A percentile compares a stretch with the other conserved stretches of the same genome.
phyloP scores from a whole-genome alignment of 345 rosid genomes.

The Eucalyptus pauciflora region DNA sequence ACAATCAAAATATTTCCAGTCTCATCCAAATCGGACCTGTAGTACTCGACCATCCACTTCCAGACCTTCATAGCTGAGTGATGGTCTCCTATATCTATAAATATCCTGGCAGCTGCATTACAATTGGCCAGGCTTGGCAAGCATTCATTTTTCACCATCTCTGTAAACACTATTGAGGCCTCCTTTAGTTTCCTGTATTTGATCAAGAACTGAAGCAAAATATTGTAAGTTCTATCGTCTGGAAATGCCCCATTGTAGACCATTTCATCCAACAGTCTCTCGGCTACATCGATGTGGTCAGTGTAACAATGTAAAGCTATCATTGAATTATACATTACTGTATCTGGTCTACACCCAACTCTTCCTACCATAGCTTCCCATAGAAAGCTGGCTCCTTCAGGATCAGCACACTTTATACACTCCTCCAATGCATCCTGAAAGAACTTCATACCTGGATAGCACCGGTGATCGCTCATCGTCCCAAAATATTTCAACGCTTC shows the following conservation, averaged over 20 bases:
- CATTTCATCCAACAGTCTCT: slow-evolving; percentile 41
- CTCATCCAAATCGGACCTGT: slow-evolving; percentile 30
- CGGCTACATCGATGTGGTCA: slow-evolving; percentile 12
- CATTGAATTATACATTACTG: slow-evolving; percentile 33
- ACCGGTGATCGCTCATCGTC: slow-evolving; percentile 13
- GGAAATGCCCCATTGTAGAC: slow-evolving; percentile 37
- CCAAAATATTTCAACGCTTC: slow-evolving; percentile 21
- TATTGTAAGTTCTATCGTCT: slow-evolving; percentile 24
- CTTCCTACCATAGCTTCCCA: slow-evolving; percentile 34
- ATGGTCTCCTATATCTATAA: slow-evolving; percentile 19
- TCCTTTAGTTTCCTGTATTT: slow-evolving; percentile 28
- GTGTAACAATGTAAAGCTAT: slow-evolving; percentile 26
- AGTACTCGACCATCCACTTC: slow-evolving; percentile 38
- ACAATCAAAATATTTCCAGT: slow-evolving; percentile 34
- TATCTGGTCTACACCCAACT: slow-evolving; percentile 27
- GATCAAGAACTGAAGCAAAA: slow-evolving; percentile 30
- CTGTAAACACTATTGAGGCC: slow-evolving; percentile 21
- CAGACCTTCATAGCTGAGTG: slow-evolving; percentile 32
- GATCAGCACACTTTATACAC: slow-evolving; percentile 12
- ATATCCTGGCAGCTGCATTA: slow-evolving; percentile 17
- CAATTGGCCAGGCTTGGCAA: slow-evolving; percentile 25
- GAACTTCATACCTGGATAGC: slow-evolving; percentile 38
- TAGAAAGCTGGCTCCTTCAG: slow-evolving; percentile 17
- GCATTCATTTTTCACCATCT: slow-evolving; percentile 45
- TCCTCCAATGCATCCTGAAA: slow-evolving; percentile 14